These are phyloP conservation scores for Hapsidospora chrysogenum DNA, from an alignment of 495 filamentous ascomycete genomes.

Conservation along the genomic window DNA sequence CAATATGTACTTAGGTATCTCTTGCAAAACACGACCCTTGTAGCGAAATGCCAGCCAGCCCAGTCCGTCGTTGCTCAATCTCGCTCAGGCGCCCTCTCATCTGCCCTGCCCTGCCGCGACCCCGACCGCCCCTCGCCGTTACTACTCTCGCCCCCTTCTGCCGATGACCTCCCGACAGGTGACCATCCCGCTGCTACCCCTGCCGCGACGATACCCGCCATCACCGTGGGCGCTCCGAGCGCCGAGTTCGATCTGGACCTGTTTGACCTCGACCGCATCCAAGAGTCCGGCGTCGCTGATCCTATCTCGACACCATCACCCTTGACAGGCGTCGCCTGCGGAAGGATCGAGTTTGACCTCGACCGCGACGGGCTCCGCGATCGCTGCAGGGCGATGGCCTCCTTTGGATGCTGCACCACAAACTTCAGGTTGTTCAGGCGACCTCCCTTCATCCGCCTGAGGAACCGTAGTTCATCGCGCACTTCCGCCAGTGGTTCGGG, in stretches of 20 bases:
- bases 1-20: no score
- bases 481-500: constrained; percentile 59
- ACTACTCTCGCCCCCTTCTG: constrained; percentile 1
- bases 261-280: constrained; percentile 45
- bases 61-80: no score
- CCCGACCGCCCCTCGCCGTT: not conserved
- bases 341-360: constrained; percentile 42
- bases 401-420: constrained; percentile 60
- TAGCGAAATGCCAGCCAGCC: no score
- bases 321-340: constrained; percentile 42
- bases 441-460: constrained; percentile 84
- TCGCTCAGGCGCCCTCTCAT: no score
- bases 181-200: constrained; percentile 76
- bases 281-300: constrained; percentile 53
- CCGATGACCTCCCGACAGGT: constrained; percentile 45
- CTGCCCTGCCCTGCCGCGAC: not conserved
- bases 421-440: constrained; percentile 78
- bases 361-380: constrained; percentile 64
- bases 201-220: constrained; percentile 78
- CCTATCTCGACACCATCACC: constrained; percentile 35
- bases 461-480: constrained; percentile 64
- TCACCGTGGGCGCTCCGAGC: constrained; percentile 66
- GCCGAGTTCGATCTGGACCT: constrained; percentile 80
- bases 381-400: constrained; percentile 46
- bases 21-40: no score